Conservation (phyloP, 2,329 filamentous ascomycete species). For the Coniochaeta prunicola region DNA sequence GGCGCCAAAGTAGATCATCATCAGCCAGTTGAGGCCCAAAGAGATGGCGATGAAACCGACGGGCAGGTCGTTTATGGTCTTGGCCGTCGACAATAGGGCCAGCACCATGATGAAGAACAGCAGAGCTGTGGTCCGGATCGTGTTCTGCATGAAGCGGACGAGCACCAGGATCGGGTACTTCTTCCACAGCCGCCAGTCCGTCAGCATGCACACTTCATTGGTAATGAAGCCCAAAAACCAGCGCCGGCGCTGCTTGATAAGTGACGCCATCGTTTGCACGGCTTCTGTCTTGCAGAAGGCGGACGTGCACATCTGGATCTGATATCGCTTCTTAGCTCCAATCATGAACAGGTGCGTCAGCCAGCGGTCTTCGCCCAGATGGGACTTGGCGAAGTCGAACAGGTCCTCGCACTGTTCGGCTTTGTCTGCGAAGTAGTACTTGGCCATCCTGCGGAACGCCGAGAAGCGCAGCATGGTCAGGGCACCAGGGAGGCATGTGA, state of each 20-base stretch:
- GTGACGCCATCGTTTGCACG: constrained; percentile 75
- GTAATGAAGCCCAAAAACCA: constrained; percentile 98
- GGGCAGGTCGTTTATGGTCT: constrained; percentile 69
- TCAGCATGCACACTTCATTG: constrained; percentile 97
- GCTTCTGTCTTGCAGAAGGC: constrained; percentile 98
- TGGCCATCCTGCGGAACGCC: constrained; percentile 92
- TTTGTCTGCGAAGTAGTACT: constrained; percentile 97
- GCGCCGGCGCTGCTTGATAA: constrained; percentile 88
- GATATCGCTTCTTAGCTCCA: constrained; percentile 82
- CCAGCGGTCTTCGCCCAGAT: constrained; percentile 93
- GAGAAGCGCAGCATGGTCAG: constrained; percentile 93
- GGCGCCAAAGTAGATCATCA: constrained; percentile 93
- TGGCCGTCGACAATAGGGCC: constrained; percentile 77
- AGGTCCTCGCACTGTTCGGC: constrained; percentile 91
- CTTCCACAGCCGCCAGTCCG: constrained; percentile 85
- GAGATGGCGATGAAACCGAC: constrained; percentile 92
- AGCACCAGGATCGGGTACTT: constrained; percentile 81
- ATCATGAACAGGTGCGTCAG: constrained; percentile 99
- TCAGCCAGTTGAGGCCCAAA: constrained; percentile 83
- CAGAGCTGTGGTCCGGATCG: constrained; percentile 86
- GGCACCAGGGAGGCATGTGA: constrained; percentile 93
- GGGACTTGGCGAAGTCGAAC: constrained; percentile 94
- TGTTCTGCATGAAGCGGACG: constrained; percentile 92
- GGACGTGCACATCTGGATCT: constrained; percentile 96
- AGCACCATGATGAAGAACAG: constrained; percentile 92